Base-by-base conservation (phyloP, 1,284 basidiomycete genomes). In the Mycena sp. region DNA sequence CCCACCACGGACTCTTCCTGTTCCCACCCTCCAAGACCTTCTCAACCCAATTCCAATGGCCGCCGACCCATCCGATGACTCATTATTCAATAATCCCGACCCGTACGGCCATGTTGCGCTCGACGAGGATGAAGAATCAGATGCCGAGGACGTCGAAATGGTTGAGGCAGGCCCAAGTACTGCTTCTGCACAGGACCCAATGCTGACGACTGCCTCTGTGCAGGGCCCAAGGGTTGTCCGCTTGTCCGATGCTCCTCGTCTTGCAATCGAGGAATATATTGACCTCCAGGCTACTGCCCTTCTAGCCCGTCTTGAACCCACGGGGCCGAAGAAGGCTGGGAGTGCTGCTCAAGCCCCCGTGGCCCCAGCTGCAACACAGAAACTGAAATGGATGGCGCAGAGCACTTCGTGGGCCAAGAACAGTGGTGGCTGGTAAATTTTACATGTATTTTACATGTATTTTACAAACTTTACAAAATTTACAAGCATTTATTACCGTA, bases 401-500 rank as follows among this genome's bases (percentile, higher is more conserved):
- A 57, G 26, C 46, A 14, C 55, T 2, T 3, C 26, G n/a, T 49
- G 55, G 55, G 55, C 28, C 26, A 41, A 41, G 2, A n/a, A 57
- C 28, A 21, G 28, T n/a, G 53, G 16, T 28, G 53, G 43, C 6
- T 56, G 53, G 53, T 56, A 56, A 56, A 56, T 28, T n/a, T n/a
- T n/a, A n/a, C n/a, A n/a, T n/a, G n/a, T n/a, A n/a, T n/a, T 46
- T 46, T 56, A 46, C 43, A 37, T 17, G 38, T 30, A 21, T 1
- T 52, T 51, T 51, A 51, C 50, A 38, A 23, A 23, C 21, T 51
- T 54, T 54, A 54, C 51, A 41, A 54, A 41, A 4, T 26, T 56
- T 56, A 56, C 43, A 46, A 21, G 12, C 25, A 28, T 56, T 56
- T 26, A 14, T 56, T 56, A 56, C 43, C 21, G 53, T 56, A 56